Evolutionary conservation across 2,329 filamentous ascomycete genomes (phyloP).

Genomic region (Emmonsia crescens): DNA sequence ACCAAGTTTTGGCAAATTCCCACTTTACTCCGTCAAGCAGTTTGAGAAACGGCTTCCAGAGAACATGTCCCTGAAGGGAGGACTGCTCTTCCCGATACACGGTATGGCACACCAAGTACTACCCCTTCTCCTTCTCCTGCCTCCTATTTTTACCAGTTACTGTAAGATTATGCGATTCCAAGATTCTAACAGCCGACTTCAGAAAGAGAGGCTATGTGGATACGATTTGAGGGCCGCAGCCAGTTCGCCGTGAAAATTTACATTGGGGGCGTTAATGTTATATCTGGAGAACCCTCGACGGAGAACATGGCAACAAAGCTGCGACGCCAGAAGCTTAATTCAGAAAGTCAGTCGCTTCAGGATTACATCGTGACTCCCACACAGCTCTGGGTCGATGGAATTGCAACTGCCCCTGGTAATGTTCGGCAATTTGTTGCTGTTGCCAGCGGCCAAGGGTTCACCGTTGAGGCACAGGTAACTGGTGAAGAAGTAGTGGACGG

Average conservation of each 20-base stretch:
- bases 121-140: slow-evolving; percentile 6
- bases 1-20: slow-evolving; percentile 29
- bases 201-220: slow-evolving; percentile 37
- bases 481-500: slow-evolving; percentile 32
- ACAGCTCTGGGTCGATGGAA: slow-evolving; percentile 36
- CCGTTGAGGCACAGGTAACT: slow-evolving; percentile 38
- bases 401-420: slow-evolving; percentile 22
- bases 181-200: not conserved
- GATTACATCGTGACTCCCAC: slow-evolving; percentile 35
- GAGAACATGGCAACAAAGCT: slow-evolving; percentile 17
- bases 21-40: slow-evolving; percentile 27
- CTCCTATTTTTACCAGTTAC: not conserved
- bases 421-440: slow-evolving; percentile 42
- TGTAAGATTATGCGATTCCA: not conserved
- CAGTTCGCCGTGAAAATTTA: slow-evolving; percentile 32
- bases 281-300: slow-evolving; percentile 27
- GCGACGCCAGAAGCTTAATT: slow-evolving; percentile 11
- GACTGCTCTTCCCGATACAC: slow-evolving; percentile 40
- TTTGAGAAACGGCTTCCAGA: slow-evolving; percentile 25
- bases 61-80: slow-evolving; percentile 31
- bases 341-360: slow-evolving; percentile 21
- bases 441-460: slow-evolving; percentile 33
- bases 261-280: slow-evolving; percentile 32
- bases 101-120: slow-evolving; percentile 7
- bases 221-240: slow-evolving; percentile 20